phyloP scores from a whole-genome alignment of 148 eudicot genomes.

The Silene conica region DNA sequence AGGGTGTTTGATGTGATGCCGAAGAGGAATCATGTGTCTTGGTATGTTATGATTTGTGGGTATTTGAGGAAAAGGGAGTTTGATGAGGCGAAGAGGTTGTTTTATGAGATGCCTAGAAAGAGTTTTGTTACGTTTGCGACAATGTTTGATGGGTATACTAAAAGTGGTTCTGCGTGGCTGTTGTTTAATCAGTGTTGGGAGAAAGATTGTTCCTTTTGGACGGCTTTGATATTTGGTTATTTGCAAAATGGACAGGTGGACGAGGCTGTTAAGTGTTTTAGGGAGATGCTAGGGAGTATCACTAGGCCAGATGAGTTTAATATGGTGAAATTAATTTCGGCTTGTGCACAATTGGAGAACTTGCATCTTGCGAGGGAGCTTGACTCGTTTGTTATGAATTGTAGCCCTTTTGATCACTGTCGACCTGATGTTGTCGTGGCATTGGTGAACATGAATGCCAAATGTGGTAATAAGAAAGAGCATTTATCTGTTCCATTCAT shows the following conservation, averaged over 20 bases:
- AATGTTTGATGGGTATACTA: conserved; percentile 68
- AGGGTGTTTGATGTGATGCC: conserved; percentile 62
- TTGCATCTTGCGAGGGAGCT: conserved; percentile 58
- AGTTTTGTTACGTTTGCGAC: conserved; percentile 48
- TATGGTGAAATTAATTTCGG: conserved; percentile 67
- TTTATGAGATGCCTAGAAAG: conserved; percentile 57
- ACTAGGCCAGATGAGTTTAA: conserved; percentile 49
- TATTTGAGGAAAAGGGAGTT: conserved; percentile 45
- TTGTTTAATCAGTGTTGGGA: conserved; percentile 48
- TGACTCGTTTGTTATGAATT: conserved; percentile 43
- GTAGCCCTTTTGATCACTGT: conserved; percentile 32
- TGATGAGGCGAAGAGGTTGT: conserved; percentile 39
- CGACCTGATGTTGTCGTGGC: conserved; percentile 54
- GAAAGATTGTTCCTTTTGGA: conserved; percentile 59
- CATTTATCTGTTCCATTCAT: conserved; percentile 43
- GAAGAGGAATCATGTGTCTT: conserved; percentile 33
- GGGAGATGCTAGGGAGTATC: conserved; percentile 40
- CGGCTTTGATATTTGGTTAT: conserved; percentile 70
- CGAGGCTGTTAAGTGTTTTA: conserved; percentile 47
- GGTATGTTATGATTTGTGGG: conserved; percentile 62
- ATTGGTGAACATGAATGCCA: conserved; percentile 68
- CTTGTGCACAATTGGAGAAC: conserved; percentile 58
- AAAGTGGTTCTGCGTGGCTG: conserved; percentile 47
- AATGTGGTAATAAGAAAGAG: conserved; percentile 67
- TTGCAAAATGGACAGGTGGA: conserved; percentile 53